A percentile compares a stretch with the other conserved stretches of the same genome.
These are phyloP conservation scores for Teunomyces tritomae DNA, from an alignment of 805 yeast species.

Conservation along the genomic window DNA sequence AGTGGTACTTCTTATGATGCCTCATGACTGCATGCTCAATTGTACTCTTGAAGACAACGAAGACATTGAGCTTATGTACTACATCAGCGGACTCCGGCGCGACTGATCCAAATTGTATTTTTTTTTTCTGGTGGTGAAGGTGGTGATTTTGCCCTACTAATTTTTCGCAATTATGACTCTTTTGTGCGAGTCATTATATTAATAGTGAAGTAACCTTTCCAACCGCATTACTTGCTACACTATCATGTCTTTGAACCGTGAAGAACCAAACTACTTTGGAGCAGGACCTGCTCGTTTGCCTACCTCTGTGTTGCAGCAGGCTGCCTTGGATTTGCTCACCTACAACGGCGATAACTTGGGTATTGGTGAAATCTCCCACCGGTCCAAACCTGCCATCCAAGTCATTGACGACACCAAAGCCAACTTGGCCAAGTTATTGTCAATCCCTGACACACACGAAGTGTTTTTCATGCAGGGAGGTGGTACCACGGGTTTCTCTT, in stretches of 20 bases:
- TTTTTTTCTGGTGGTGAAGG: background rate
- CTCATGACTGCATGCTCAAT: constrained; percentile 59
- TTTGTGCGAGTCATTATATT: background rate
- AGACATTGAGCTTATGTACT: constrained; percentile 63
- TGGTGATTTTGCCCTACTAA: too few species aligned
- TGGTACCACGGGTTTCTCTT: constrained; percentile 93
- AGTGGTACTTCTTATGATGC: constrained; percentile 56
- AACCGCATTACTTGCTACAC: background rate
- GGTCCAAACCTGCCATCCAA: constrained; percentile 76
- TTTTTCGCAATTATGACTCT: background rate
- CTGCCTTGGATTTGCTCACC: constrained; percentile 77
- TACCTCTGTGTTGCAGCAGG: constrained; percentile 77
- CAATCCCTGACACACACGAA: constrained; percentile 89
- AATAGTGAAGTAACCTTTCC: background rate
- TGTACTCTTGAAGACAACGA: constrained; percentile 64
- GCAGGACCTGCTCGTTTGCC: constrained; percentile 99
- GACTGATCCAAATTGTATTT: background rate
- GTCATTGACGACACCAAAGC: constrained; percentile 76
- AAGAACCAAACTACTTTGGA: constrained; percentile 82
- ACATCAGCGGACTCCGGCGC: constrained; percentile 40
- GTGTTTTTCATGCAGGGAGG: constrained; percentile 97
- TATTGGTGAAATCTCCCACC: constrained; percentile 93
- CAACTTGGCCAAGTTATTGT: constrained; percentile 59
- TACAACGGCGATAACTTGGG: constrained; percentile 76
- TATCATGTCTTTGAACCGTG: constrained; percentile 48